phyloP scores from a whole-genome alignment of 768 basidiomycete species.

The Pholiota conissans region DNA sequence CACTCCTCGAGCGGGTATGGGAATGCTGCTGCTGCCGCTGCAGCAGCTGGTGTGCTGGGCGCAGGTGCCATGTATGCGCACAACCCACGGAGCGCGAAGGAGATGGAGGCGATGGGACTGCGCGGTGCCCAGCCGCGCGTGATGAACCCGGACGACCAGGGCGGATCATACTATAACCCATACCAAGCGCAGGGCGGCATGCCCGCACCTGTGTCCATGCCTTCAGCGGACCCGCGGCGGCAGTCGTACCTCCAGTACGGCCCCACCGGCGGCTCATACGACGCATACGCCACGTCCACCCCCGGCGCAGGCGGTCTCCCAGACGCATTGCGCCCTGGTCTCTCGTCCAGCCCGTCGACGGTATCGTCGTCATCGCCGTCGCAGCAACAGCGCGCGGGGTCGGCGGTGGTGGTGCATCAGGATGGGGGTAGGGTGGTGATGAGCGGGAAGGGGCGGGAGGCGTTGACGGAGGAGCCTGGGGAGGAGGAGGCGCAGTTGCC shows the following conservation, averaged over 20 bases:
- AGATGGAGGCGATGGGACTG: conserved; percentile 26
- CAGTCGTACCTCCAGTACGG: neutral
- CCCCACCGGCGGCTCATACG: neutral
- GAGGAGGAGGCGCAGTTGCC: conserved; percentile 14
- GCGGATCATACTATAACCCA: neutral
- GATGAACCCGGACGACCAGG: conserved; percentile 15
- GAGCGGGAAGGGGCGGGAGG: conserved; percentile 16
- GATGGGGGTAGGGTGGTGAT: conserved; percentile 25
- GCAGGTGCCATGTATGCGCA: neutral
- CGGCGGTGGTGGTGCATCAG: conserved; percentile 26
- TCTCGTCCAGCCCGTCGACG: no score
- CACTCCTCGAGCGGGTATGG: conserved; percentile 18
- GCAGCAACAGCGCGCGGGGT: conserved; percentile 10
- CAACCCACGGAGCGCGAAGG: conserved; percentile 23
- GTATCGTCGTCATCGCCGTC: no score
- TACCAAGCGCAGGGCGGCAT: conserved; percentile 1
- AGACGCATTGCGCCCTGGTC: no score
- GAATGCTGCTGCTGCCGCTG: conserved; percentile 6
- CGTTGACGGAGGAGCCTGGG: conserved; percentile 8
- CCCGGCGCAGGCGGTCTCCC: no score
- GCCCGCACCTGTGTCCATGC: no score
- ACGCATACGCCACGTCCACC: no score
- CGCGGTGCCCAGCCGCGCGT: conserved; percentile 4
- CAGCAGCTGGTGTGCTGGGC: conserved; percentile 4
- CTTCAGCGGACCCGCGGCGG: no score